Evolutionary conservation across 306 rosid genomes (phyloP), one percentile per base, ranked within the genome.

Genomic region (Nissolia schottii): DNA sequence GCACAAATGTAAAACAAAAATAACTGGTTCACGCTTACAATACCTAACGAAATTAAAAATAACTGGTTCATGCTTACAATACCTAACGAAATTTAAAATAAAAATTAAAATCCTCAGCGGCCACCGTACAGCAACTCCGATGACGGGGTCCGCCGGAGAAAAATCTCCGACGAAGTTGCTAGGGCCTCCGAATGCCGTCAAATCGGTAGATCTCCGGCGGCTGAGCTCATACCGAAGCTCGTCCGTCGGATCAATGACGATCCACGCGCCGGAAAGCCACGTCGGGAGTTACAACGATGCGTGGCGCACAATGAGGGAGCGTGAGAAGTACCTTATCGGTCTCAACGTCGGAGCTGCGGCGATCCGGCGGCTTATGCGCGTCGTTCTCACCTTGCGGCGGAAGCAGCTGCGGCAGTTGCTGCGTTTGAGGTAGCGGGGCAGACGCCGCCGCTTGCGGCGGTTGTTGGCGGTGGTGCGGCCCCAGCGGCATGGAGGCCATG

Each of bases 401-500:
- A 13, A 57, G 83, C 34, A 67, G 51, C 15, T 80, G 87, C 62
- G 75, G 75, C 68, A 67, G 53, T 12, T 19, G 57, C 9, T 7
- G 57, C n/a, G n/a, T n/a, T n/a, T n/a, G n/a, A n/a, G n/a, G n/a
- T n/a, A n/a, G n/a, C n/a, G n/a, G n/a, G n/a, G n/a, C n/a, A n/a
- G 69, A 82, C 22, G 40, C 74, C 61, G 77, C 70, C 55, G 67
- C 57, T 32, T 57, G 71, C 43, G 79, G 85, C 79, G 80, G 86
- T 56, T 78, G 88, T 62, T 77, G 82, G 32, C 70, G 89, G 67
- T 80, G 84, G 79, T 83, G 77, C 70, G 86, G 92, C 88, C 90
- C 90, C 84, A 87, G 61, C 83, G 87, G 88, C 78, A 86, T 53
- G 82, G 96, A 80, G 60, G 89, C 89, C 93, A 89, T 90, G 85